These are phyloP conservation scores for Ballota nigra DNA, from an alignment of 257 asterid species.

Conservation along the genomic window DNA sequence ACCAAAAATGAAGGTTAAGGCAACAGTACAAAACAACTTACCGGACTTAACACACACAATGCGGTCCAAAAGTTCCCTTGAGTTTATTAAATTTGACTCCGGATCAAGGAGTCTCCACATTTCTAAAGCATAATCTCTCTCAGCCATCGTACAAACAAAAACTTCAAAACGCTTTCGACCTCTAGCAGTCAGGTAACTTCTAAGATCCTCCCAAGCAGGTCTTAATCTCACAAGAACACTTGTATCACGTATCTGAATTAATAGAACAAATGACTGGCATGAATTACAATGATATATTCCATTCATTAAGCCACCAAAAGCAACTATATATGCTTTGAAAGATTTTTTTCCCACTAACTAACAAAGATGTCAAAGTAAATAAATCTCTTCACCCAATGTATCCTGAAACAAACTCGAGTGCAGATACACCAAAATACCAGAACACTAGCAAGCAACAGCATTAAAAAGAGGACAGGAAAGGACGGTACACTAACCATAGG, in stretches of 20 bases:
- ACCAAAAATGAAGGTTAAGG: background rate
- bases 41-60: conserved; percentile 95
- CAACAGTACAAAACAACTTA: conserved; percentile 31
- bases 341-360: background rate
- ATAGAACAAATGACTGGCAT: background rate
- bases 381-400: background rate
- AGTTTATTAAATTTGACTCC: conserved; percentile 75
- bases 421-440: conserved; percentile 17
- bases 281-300: background rate
- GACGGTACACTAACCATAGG: conserved; percentile 56
- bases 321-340: conserved; percentile 1
- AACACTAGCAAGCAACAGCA: background rate
- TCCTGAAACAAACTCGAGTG: background rate
- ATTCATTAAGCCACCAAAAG: conserved; percentile 15
- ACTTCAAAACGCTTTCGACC: conserved; percentile 97
- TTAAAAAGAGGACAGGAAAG: background rate
- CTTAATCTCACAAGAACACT: conserved; percentile 97
- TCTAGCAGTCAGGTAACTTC: conserved; percentile 90
- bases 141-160: conserved; percentile 99
- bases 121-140: conserved; percentile 94
- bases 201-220: conserved; percentile 99
- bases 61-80: conserved; percentile 73
- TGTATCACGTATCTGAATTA: conserved; percentile 85
- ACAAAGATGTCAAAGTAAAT: background rate
- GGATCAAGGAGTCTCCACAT: conserved; percentile 99